Conservation (phyloP, 441 rosid genomes). For the Gossypium gossypioides region DNA sequence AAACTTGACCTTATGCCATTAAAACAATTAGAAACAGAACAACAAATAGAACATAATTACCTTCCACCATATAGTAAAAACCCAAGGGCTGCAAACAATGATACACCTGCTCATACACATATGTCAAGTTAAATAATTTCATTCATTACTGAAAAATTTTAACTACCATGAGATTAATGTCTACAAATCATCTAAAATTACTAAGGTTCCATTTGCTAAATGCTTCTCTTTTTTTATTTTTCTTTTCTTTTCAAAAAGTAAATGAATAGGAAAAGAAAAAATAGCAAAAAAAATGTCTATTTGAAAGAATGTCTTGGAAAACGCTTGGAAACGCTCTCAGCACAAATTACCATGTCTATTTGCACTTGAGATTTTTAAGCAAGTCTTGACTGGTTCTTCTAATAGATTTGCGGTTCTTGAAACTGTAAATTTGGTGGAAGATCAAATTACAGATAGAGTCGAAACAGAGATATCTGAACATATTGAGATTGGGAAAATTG, state of each 20-base stretch:
- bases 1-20: background rate
- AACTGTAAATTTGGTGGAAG: too few species aligned
- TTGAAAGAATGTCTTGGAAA: too few species aligned
- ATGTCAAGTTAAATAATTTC: background rate
- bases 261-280: background rate
- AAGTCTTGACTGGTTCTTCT: too few species aligned
- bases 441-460: too few species aligned
- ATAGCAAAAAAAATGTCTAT: too few species aligned
- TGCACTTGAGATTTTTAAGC: too few species aligned
- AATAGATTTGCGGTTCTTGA: too few species aligned
- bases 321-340: too few species aligned
- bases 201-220: background rate
- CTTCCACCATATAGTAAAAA: slow-evolving; percentile 90
- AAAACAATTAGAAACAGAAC: slow-evolving; percentile 4
- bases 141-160: slow-evolving; percentile 1
- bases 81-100: slow-evolving; percentile 75
- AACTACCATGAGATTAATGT: background rate
- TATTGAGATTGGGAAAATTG: too few species aligned
- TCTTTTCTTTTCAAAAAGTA: background rate
- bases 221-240: background rate
- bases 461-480: too few species aligned
- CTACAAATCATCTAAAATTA: background rate
- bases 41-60: slow-evolving; percentile 25
- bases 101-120: slow-evolving; percentile 44
- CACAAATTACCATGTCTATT: too few species aligned